Evolutionary conservation across 805 yeast species (phyloP).

Genomic region (Jamesozyma gamospora): DNA sequence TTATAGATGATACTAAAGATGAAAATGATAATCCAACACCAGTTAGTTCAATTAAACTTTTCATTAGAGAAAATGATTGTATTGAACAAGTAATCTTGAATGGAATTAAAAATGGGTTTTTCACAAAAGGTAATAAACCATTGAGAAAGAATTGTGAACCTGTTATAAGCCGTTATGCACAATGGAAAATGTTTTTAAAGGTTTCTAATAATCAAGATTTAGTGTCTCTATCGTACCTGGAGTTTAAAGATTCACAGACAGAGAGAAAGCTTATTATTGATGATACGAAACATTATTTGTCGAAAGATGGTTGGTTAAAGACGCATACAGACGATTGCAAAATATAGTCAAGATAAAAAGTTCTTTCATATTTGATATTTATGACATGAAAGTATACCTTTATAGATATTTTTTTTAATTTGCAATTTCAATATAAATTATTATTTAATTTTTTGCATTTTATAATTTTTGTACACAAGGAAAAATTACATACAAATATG

Average conservation of each 20-base stretch:
- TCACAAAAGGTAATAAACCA: slow-evolving; percentile 33
- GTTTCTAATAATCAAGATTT: neutral
- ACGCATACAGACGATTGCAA: slow-evolving; percentile 37
- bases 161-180: slow-evolving; percentile 16
- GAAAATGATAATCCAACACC: slow-evolving; percentile 14
- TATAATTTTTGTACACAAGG: too few species aligned
- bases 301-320: slow-evolving; percentile 38
- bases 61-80: neutral
- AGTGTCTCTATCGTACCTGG: slow-evolving; percentile 19
- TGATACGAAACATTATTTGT: slow-evolving; percentile 18
- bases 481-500: too few species aligned
- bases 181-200: slow-evolving; percentile 16
- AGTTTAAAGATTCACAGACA: slow-evolving; percentile 22
- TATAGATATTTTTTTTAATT: too few species aligned
- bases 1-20: slow-evolving; percentile 13
- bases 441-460: too few species aligned
- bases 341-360: too few species aligned
- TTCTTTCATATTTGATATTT: too few species aligned
- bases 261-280: slow-evolving; percentile 28
- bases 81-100: slow-evolving; percentile 35
- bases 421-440: too few species aligned
- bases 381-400: too few species aligned
- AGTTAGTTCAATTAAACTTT: slow-evolving; percentile 14
- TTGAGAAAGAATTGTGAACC: slow-evolving; percentile 35
- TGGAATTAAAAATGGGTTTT: slow-evolving; percentile 54